Evolutionary conservation across 1,284 basidiomycete species (phyloP).

Genomic region (Melampsora larici-populina): DNA sequence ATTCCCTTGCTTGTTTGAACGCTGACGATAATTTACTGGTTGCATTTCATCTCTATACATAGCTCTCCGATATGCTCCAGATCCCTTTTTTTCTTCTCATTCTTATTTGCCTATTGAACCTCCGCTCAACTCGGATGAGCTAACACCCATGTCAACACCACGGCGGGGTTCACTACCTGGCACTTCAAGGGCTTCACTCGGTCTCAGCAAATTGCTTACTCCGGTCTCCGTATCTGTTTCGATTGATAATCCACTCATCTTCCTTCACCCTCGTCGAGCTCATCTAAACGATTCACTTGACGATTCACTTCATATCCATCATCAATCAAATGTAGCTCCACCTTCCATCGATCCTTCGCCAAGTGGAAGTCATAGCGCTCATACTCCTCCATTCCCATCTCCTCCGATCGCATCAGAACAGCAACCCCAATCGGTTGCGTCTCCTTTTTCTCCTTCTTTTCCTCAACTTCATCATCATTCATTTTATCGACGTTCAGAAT

Average conservation of each 20-base stretch:
- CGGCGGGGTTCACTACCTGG: no score
- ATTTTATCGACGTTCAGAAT: neutral
- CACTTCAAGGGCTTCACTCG: neutral
- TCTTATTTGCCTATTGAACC: no score
- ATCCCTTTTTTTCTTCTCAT: no score
- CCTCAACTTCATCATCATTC: neutral
- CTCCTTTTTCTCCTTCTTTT: conserved; percentile 1
- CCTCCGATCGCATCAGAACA: neutral
- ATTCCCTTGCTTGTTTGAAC: no score
- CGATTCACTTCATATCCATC: neutral
- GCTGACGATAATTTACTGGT: no score
- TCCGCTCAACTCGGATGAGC: no score
- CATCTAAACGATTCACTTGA: neutral
- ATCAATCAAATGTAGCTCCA: neutral
- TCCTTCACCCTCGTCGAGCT: conserved; percentile 12
- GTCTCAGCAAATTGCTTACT: conserved; percentile 5
- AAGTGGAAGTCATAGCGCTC: neutral
- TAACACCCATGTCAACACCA: no score
- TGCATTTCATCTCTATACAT: no score
- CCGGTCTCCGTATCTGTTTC: conserved; percentile 7
- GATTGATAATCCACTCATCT: conserved; percentile 36
- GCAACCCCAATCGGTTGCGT: neutral
- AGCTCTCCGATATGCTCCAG: no score
- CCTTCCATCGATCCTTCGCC: no score
- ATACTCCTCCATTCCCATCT: neutral